Base-by-base conservation (phyloP, 345 rosid genomes). In the Carallia brachiata region DNA sequence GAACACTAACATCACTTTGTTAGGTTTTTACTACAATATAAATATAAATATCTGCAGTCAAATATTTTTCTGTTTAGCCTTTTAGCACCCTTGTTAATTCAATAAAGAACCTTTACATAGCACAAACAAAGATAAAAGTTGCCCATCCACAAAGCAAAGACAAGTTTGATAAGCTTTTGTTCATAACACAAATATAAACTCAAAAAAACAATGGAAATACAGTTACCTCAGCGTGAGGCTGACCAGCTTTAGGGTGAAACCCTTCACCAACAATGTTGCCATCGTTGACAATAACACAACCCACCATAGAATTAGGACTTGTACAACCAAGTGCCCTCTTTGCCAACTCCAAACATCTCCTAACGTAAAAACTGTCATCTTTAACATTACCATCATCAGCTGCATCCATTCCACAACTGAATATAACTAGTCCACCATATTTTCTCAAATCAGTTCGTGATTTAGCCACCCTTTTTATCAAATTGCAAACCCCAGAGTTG, bases 271-370 rank as follows among this genome's bases (percentile, higher is more conserved):
- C 97, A 75, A 95, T 77, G 64, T 83, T 55, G 1, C 96, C 96
- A 57, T 95, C 92, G 77, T 89, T 89, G 48, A 95, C 96, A 62
- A 95, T 87, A 27, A 95, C 90, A 73, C 98, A 94, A 18, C 98
- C 97, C 48, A 89, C 98, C 96, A 95, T 75, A 12, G 99, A 98
- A 76, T 95, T 89, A 71, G 98, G 98, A 78, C 97, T 95, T 4
- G 99, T 92, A 62, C 75, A 72, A 27, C 99, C 97, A 78, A 78
- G 76, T 56, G 87, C 97, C 77, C 63, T 90, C 79, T 84, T 86
- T 7, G 99, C 97, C 28, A 95, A 34, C 78, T 92, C 94, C 71
- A 95, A 94, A 48, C 86, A 84, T 63, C 78, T 85, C 84, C 91
- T 86, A 58, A 90, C 87, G 65, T 92, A 92, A 80, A 81, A 87